Evolutionary conservation across 768 basidiomycete genomes (phyloP), one percentile per base, ranked within the genome.

Genomic region (Kwoniella bestiolae): DNA sequence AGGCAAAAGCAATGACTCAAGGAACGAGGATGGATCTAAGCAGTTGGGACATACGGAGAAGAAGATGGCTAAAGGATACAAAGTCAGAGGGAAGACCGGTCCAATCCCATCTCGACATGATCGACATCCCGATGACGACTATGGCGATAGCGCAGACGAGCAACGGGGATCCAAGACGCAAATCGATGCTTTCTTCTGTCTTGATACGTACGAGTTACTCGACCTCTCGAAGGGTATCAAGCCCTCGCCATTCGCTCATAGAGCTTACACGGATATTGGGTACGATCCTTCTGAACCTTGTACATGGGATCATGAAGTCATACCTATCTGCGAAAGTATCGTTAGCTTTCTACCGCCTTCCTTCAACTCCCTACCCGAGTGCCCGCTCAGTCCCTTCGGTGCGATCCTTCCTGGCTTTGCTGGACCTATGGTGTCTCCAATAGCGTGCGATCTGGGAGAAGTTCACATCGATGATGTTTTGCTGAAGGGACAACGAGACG

Each of bases 401-500:
- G 23, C 23, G 23, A 9, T 21, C 23, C 25, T 47, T 3, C 46
- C 46, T n/a, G n/a, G 6, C n/a, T n/a, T n/a, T n/a, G n/a, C 25
- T 21, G 21, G 11, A 47, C 52, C 52, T 3, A n/a, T n/a, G 25
- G 14, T 32, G 6, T 28, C 7, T 21, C 52, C 52, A 18, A 28
- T 21, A 14, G 12, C 29, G 8, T 53, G 32, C 52, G 29, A 28
- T 16, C 32, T 53, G 8, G 32, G 56, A 7, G 32, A 34, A 14
- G 28, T 57, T 44, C 56, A 57, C 21, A 44, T 57, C 11, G 56
- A 57, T 28, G 56, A 57, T 41, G 56, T 18, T 7, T 16, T 57
- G 12, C 26, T 57, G 12, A 35, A 44, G 38, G 56, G 56, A 7
- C 18, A 44, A 34, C 12, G 56, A 28, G 56, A 35, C 5, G 56